Conservation (phyloP, 2,329 filamentous ascomycete species). For the Aureobasidium uvarum region DNA sequence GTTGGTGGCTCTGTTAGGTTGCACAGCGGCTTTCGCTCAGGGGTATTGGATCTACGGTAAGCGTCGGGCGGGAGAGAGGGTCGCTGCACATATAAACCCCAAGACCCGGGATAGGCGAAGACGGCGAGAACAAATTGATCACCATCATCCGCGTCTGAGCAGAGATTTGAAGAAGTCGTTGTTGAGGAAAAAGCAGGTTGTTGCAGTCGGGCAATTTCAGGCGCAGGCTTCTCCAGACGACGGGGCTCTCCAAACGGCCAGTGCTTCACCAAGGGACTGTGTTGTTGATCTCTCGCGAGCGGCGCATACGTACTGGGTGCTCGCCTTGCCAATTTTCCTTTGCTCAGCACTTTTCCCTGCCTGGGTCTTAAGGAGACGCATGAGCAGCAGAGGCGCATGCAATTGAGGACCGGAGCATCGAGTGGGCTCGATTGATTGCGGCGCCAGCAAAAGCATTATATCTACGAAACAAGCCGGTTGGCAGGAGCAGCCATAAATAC, state of each 20-base stretch:
- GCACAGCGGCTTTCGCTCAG: slow-evolving; percentile 17
- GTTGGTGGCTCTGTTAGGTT: slow-evolving; percentile 14
- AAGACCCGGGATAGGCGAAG: slow-evolving; percentile 12
- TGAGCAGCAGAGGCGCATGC: background rate
- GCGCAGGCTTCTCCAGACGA: slow-evolving; percentile 6
- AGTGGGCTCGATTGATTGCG: slow-evolving; percentile 7
- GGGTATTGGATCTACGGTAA: slow-evolving; percentile 12
- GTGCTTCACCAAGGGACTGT: slow-evolving; percentile 21
- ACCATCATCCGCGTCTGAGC: background rate
- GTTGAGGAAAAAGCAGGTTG: background rate
- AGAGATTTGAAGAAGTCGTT: background rate
- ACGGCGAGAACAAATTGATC: background rate
- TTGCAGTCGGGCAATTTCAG: background rate
- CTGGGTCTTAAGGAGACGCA: background rate
- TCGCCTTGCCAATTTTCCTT: slow-evolving; percentile 18
- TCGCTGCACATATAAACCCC: slow-evolving; percentile 4
- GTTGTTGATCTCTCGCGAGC: slow-evolving; percentile 12
- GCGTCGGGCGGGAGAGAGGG: background rate
- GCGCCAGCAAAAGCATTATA: background rate
- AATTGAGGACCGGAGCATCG: background rate
- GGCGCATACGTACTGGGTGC: slow-evolving; percentile 20
- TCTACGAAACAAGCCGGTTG: slow-evolving; percentile 7
- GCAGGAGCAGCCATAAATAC: slow-evolving; percentile 16
- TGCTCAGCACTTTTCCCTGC: background rate
- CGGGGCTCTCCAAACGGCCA: slow-evolving; percentile 16